A percentile compares a stretch with the other conserved stretches of the same genome.
Evolutionary conservation across 1,284 basidiomycete species (phyloP).

Genomic region (Neotropicomus parvogracilis): DNA sequence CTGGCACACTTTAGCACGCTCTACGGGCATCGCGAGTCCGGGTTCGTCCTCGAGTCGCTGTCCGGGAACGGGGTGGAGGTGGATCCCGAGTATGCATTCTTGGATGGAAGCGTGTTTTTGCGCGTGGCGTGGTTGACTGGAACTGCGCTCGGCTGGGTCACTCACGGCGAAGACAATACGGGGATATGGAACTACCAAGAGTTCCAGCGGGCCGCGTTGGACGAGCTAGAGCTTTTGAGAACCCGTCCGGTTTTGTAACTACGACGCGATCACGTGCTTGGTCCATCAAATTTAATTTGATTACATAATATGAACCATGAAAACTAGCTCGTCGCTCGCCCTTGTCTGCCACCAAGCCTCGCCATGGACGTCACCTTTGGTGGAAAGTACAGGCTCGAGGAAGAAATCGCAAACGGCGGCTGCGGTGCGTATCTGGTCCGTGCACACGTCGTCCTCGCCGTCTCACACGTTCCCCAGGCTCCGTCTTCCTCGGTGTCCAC

Average conservation of each 20-base stretch:
- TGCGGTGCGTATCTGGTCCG: constrained; percentile 62
- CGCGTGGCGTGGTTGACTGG: constrained; percentile 50
- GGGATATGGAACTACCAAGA: constrained; percentile 30
- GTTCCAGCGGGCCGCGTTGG: constrained; percentile 28
- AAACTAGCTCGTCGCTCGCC: constrained; percentile 10
- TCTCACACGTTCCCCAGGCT: constrained; percentile 47
- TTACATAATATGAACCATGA: constrained; percentile 26
- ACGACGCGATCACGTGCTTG: constrained; percentile 29
- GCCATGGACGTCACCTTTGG: constrained; percentile 75
- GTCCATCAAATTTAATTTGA: neutral
- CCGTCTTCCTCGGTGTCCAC: constrained; percentile 93
- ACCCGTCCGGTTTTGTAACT: neutral
- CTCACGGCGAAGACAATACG: constrained; percentile 41
- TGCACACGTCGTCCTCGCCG: neutral
- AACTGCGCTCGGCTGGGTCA: constrained; percentile 48
- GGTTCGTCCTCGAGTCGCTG: constrained; percentile 32
- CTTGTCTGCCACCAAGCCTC: constrained; percentile 14
- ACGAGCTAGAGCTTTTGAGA: constrained; percentile 26
- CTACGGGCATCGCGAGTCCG: constrained; percentile 43
- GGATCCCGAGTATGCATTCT: constrained; percentile 34
- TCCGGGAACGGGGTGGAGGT: constrained; percentile 24
- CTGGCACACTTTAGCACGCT: constrained; percentile 50
- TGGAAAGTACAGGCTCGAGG: constrained; percentile 89
- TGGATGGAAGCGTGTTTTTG: constrained; percentile 62
- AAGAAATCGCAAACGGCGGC: constrained; percentile 92